Evolutionary conservation across 2,329 filamentous ascomycete genomes (phyloP).

Genomic region (Cladorrhinum sp.): DNA sequence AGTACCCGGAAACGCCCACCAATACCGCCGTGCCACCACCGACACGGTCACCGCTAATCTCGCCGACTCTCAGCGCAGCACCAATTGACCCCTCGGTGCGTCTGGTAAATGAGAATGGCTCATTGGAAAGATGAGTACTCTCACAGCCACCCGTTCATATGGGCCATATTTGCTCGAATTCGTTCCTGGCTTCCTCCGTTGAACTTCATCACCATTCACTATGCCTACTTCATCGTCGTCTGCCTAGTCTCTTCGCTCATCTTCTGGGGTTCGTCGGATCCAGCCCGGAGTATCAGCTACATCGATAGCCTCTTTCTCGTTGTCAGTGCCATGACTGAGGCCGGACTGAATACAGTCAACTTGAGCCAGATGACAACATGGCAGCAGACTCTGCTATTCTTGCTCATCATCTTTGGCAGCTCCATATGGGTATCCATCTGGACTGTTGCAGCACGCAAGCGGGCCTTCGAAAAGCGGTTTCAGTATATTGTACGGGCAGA

Average conservation of each 20-base stretch:
- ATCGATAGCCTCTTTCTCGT: conserved; percentile 62
- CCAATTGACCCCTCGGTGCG: neutral
- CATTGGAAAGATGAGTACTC: conserved; percentile 16
- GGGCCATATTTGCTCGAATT: neutral
- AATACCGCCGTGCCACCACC: neutral
- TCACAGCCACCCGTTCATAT: conserved; percentile 14
- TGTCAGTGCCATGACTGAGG: conserved; percentile 63
- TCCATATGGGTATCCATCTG: conserved; percentile 63
- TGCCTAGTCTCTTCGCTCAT: conserved; percentile 55
- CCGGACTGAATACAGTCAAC: conserved; percentile 63
- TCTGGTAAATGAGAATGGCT: conserved; percentile 11
- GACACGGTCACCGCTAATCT: neutral
- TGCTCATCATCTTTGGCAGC: conserved; percentile 61
- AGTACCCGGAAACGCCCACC: neutral
- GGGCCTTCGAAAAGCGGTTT: conserved; percentile 61
- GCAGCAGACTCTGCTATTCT: conserved; percentile 62
- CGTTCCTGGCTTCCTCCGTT: conserved; percentile 17
- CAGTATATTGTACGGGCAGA: conserved; percentile 47
- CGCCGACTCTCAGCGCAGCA: neutral
- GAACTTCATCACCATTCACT: conserved; percentile 64
- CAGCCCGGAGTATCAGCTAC: conserved; percentile 52
- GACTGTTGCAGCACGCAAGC: conserved; percentile 58
- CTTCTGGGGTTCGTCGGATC: conserved; percentile 56
- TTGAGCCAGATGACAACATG: conserved; percentile 61
- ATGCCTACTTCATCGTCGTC: conserved; percentile 60